Base-by-base conservation (phyloP, 257 asterid species). In the Primulina huaijiensis region DNA sequence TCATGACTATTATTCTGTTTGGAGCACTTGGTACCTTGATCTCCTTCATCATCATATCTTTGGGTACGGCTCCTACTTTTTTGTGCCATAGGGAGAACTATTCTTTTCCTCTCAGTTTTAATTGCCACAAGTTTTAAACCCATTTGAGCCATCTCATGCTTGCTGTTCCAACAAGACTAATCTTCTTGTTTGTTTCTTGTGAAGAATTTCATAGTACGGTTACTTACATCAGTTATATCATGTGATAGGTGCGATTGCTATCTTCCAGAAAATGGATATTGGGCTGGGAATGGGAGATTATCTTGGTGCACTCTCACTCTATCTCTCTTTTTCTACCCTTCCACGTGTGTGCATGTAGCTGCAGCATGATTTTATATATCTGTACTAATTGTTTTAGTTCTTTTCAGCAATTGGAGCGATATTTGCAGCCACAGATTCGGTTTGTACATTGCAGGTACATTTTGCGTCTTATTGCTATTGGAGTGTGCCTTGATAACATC, bases 261-360 rank as follows among this genome's bases (percentile, higher is more conserved):
- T 87, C 78, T 87, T 92, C 77, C 56, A 64, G 79, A 76, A 79
- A 74, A 82, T 90, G 96, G 78, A 81, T 70, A 78, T 92, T 31
- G 86, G 84, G 78, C 97, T 92, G 59, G 88, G 74, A 40, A 76
- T 92, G 23, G 97, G 92, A 82, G 98, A 92, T 82, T 90, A 77
- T 77, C 95, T 92, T 37, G 97, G 97, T 92, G 86, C 70, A 35
- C 62, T 33, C 74, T 29, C 43, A 17, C 69, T 55, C 65, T 9
- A 58, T 58, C 0, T 31, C 60, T 8, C 60, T 21, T 68, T 43
- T 67, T 68, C 50, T 58, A 12, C 25, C 23, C 46, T 27, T 31
- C 38, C 63, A 14, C 68, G 16, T 27, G 23, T 60, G 6, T 68
- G 60, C 65, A 35, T 62, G 16, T 38, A 38, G 50, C 10, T 40